These are phyloP conservation scores for Paramecium sonneborni DNA, from an alignment of 73 alveolate genomes.

Conservation along the genomic window DNA sequence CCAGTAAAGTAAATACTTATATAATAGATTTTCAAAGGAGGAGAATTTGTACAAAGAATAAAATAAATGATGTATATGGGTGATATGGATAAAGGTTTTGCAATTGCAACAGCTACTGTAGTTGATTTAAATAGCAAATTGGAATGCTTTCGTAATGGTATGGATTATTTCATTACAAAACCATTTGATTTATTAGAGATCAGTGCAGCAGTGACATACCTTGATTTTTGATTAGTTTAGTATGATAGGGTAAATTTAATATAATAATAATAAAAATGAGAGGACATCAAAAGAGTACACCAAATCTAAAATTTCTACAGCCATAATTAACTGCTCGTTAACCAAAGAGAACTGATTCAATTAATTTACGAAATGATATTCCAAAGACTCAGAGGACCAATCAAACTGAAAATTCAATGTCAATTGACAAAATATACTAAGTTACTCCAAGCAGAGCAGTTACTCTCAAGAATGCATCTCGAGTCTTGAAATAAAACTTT, in stretches of 20 bases:
- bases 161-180: constrained; percentile 31
- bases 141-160: constrained; percentile 17
- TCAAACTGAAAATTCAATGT: not conserved
- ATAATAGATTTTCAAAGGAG: not conserved
- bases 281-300: constrained; percentile 42
- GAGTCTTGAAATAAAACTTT: not conserved
- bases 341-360: not conserved
- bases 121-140: constrained; percentile 37
- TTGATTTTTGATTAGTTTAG: constrained; percentile 3
- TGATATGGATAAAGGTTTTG: constrained; percentile 16
- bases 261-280: not conserved
- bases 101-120: constrained; percentile 15
- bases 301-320: not conserved
- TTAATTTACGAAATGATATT: not conserved
- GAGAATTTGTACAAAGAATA: not conserved
- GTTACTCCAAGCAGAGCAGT: not conserved
- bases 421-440: not conserved
- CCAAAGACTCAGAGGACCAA: not conserved
- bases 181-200: constrained; percentile 41
- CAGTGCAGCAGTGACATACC: constrained; percentile 44
- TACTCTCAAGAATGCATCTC: not conserved
- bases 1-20: not conserved
- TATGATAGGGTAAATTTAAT: not conserved
- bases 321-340: constrained; percentile 9
- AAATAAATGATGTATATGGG: constrained; percentile 15